phyloP scores from a whole-genome alignment of 1,284 basidiomycete species.

The Athelia sp. region DNA sequence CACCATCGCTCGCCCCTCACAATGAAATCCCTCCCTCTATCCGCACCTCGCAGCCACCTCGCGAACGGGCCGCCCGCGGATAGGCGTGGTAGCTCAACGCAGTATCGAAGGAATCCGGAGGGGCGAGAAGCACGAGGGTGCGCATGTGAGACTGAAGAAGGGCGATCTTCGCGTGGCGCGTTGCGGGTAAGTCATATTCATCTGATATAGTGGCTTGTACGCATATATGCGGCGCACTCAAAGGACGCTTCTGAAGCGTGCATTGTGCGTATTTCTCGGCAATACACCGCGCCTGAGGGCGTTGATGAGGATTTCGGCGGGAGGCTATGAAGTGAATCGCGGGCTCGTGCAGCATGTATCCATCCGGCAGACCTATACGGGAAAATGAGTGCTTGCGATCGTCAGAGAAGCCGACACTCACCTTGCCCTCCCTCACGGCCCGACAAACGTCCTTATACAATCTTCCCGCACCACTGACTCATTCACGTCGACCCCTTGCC shows the following conservation, averaged over 20 bases:
- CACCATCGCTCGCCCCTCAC: neutral
- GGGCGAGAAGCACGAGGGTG: too few relatives aligned
- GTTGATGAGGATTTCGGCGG: slow-evolving; percentile 64
- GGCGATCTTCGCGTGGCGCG: slow-evolving; percentile 43
- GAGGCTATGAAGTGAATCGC: slow-evolving; percentile 48
- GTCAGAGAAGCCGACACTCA: slow-evolving; percentile 15
- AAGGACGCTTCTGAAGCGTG: slow-evolving; percentile 45
- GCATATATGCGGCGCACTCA: too few relatives aligned
- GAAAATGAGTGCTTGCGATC: slow-evolving; percentile 1
- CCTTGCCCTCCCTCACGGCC: slow-evolving; percentile 32
- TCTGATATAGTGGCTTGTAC: neutral
- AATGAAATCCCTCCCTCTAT: neutral
- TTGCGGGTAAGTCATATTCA: slow-evolving; percentile 28
- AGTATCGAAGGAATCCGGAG: too few relatives aligned
- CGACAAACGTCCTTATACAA: slow-evolving; percentile 58
- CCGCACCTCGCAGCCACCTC: neutral
- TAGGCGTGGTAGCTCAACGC: too few relatives aligned
- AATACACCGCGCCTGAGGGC: slow-evolving; percentile 70
- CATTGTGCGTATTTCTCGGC: slow-evolving; percentile 57
- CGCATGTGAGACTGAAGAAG: slow-evolving; percentile 37
- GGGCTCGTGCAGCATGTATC: slow-evolving; percentile 45
- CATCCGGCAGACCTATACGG: slow-evolving; percentile 33
- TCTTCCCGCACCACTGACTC: slow-evolving; percentile 40
- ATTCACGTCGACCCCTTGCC: too few relatives aligned
- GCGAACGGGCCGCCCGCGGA: neutral